These are phyloP conservation scores for Cyathus striatus DNA, from an alignment of 768 basidiomycete genomes.

Conservation along the genomic window DNA sequence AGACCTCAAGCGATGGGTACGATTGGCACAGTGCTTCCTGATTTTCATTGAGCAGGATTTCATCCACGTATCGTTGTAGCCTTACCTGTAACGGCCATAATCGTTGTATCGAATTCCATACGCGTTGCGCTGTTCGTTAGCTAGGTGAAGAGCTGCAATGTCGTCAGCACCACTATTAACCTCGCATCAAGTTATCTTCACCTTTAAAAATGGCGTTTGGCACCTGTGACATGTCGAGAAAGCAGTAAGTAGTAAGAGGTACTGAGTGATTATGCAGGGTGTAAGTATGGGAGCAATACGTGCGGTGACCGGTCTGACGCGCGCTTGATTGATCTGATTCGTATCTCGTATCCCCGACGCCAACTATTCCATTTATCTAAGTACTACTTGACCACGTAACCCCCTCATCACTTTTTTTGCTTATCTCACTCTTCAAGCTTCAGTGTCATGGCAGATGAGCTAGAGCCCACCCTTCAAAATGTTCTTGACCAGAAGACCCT, in stretches of 20 bases:
- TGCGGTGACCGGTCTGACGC: no score
- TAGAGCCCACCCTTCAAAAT: slow-evolving; percentile 89
- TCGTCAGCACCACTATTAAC: no score
- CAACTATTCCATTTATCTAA: no score
- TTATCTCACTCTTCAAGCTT: slow-evolving; percentile 7
- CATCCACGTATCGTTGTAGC: slow-evolving; percentile 79
- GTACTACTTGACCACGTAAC: no score
- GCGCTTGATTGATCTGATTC: no score
- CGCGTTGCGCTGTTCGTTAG: slow-evolving; percentile 84
- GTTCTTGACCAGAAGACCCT: slow-evolving; percentile 87
- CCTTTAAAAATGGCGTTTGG: slow-evolving; percentile 33
- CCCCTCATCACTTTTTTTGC: no score
- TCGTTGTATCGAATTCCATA: slow-evolving; percentile 93
- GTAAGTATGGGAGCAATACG: no score
- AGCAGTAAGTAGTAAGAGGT: no score
- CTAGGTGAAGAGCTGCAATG: slow-evolving; percentile 66
- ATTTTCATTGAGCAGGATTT: slow-evolving; percentile 75
- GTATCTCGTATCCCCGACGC: no score
- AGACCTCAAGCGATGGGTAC: slow-evolving; percentile 83
- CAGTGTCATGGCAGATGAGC: slow-evolving; percentile 59
- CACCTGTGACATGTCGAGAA: slow-evolving; percentile 16
- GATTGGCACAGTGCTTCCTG: slow-evolving; percentile 89
- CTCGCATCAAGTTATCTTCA: no score
- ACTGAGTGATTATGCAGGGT: no score
- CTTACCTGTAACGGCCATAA: slow-evolving; percentile 77